A percentile compares a stretch with the other conserved stretches of the same genome.
These are phyloP conservation scores for Phoma sp. DNA, from an alignment of 2,329 filamentous ascomycete genomes.

Conservation along the genomic window DNA sequence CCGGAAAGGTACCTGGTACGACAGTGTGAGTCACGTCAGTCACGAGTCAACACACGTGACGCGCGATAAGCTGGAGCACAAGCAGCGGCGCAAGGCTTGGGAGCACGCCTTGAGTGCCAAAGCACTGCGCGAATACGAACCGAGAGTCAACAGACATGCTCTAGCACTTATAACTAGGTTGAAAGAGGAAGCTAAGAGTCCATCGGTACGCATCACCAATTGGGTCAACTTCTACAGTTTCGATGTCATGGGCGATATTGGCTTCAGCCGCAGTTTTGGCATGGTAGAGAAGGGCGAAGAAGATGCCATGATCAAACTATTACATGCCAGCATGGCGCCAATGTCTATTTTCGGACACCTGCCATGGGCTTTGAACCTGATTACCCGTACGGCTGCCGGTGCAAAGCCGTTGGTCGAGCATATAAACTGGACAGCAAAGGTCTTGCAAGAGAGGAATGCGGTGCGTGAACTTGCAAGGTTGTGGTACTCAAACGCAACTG, in stretches of 20 bases:
- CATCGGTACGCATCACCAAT: conserved; percentile 35
- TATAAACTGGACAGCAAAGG: conserved; percentile 32
- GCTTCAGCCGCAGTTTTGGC: conserved; percentile 51
- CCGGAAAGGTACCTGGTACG: conserved; percentile 40
- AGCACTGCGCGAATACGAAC: conserved; percentile 46
- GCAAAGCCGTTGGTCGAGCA: conserved; percentile 32
- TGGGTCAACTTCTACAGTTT: conserved; percentile 53
- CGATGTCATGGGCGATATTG: conserved; percentile 58
- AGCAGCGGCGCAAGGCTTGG: conserved; percentile 40
- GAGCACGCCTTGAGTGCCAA: conserved; percentile 43
- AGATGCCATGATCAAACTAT: conserved; percentile 32
- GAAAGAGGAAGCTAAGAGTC: conserved; percentile 24
- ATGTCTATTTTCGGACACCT: conserved; percentile 32
- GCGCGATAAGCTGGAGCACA: conserved; percentile 40
- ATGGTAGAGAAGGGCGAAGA: conserved; percentile 44
- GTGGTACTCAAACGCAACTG: background rate
- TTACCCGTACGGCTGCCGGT: conserved; percentile 24
- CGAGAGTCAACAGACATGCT: conserved; percentile 41
- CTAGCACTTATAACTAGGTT: conserved; percentile 33
- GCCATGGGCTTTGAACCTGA: conserved; percentile 28
- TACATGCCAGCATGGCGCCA: conserved; percentile 34
- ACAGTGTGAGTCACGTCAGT: conserved; percentile 20
- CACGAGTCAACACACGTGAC: conserved; percentile 36
- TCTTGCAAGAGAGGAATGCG: conserved; percentile 36
- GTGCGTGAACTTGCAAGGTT: conserved; percentile 8